These are phyloP conservation scores for Neotropicomus parvogracilis DNA, from an alignment of 1,284 basidiomycete species.

Conservation along the genomic window DNA sequence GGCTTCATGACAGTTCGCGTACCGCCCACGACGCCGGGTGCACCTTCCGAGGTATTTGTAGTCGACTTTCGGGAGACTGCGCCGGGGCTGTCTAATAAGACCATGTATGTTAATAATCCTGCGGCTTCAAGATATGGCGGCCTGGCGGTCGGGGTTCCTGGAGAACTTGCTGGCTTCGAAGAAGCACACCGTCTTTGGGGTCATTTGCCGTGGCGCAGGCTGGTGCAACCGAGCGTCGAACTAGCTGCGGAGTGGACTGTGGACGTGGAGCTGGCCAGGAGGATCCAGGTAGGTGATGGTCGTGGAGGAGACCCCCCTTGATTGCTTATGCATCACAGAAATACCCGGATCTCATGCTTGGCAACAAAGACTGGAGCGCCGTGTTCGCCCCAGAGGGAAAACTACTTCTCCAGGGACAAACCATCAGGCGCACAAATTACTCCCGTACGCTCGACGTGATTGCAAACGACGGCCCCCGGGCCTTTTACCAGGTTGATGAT, in stretches of 20 bases:
- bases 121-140: conserved; percentile 67
- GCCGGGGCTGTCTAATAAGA: conserved; percentile 64
- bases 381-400: conserved; percentile 79
- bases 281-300: conserved; percentile 59
- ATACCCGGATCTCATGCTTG: conserved; percentile 63
- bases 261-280: conserved; percentile 65
- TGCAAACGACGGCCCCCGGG: conserved; percentile 65
- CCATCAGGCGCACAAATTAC: conserved; percentile 64
- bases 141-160: conserved; percentile 79
- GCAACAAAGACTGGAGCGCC: conserved; percentile 72
- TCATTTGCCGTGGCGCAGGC: conserved; percentile 67
- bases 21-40: conserved; percentile 47
- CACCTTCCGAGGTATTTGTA: conserved; percentile 60
- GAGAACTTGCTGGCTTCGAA: conserved; percentile 81
- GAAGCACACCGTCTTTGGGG: conserved; percentile 82
- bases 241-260: conserved; percentile 80
- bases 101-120: conserved; percentile 68
- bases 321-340: conserved; percentile 35
- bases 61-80: conserved; percentile 90
- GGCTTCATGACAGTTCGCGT: conserved; percentile 89
- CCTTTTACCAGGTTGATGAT: conserved; percentile 64
- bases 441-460: conserved; percentile 65
- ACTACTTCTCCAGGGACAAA: conserved; percentile 72
- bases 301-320: conserved; percentile 2
- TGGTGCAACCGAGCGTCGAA: conserved; percentile 73